Evolutionary conservation across 139 green algal species (phyloP).

Genomic region (Picochlorum sp.): DNA sequence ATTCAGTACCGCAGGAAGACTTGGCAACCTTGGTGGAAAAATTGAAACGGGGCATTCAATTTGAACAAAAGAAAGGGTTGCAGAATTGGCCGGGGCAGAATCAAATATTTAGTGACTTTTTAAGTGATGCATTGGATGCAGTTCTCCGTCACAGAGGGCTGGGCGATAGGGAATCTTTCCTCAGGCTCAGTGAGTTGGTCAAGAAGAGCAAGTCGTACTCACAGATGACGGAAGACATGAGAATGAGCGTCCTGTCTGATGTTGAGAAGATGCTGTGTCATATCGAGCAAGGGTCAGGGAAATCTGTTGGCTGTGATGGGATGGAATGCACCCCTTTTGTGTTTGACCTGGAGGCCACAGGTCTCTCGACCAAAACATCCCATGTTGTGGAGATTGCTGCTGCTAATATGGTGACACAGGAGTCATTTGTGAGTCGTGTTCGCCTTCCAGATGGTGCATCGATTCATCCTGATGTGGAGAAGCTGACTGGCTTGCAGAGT

Average conservation of each 20-base stretch:
- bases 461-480: not conserved
- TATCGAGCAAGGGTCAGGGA: no score
- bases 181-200: no score
- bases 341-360: constrained; percentile 54
- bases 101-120: constrained; percentile 1
- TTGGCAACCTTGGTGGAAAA: no score
- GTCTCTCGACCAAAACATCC: not conserved
- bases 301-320: no score
- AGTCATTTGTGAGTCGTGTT: constrained; percentile 14
- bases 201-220: no score
- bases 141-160: not conserved
- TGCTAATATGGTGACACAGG: not conserved
- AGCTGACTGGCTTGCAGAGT: constrained; percentile 28
- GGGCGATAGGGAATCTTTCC: no score
- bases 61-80: not conserved
- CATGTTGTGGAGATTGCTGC: constrained; percentile 44
- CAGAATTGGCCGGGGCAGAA: constrained; percentile 8
- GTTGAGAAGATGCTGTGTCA: no score
- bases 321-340: constrained; percentile 21
- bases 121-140: not conserved
- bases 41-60: not conserved
- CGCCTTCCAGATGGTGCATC: constrained; percentile 3
- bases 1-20: no score
- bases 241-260: no score
- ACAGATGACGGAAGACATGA: no score